phyloP scores from a whole-genome alignment of 2,329 filamentous ascomycete genomes.

The Monosporascus sp. region DNA sequence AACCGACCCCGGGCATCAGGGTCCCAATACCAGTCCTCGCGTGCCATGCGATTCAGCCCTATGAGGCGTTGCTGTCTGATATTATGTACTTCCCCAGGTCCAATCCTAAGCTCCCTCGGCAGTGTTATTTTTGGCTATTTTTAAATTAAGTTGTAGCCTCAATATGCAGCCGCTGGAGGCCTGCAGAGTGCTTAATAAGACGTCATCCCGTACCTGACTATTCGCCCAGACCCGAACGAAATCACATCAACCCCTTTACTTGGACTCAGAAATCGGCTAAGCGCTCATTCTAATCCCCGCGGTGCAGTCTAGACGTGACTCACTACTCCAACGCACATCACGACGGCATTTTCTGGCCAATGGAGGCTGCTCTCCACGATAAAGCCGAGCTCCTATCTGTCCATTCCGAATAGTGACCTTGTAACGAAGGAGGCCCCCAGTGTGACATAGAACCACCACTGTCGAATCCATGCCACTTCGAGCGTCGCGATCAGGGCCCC shows the following conservation, averaged over 20 bases:
- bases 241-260: background rate
- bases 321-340: conserved; percentile 1
- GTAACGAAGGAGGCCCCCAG: too few species aligned
- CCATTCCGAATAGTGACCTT: too few species aligned
- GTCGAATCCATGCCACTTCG: too few species aligned
- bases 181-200: conserved; percentile 30
- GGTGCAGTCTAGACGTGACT: background rate
- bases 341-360: conserved; percentile 5
- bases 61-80: background rate
- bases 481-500: too few species aligned
- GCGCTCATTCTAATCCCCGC: background rate
- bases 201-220: conserved; percentile 20
- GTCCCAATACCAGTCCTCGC: background rate
- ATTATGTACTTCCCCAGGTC: background rate
- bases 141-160: conserved; percentile 34
- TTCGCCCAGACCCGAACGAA: background rate
- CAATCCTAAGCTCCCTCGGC: conserved; percentile 1
- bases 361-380: background rate
- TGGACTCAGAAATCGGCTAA: background rate
- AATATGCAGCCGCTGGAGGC: conserved; percentile 29
- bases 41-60: background rate
- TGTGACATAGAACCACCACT: too few species aligned
- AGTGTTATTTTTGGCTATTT: conserved; percentile 29
- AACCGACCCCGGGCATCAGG: background rate
- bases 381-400: too few species aligned